Conservation (phyloP, 768 basidiomycete species). For the Termitomyces sp. region DNA sequence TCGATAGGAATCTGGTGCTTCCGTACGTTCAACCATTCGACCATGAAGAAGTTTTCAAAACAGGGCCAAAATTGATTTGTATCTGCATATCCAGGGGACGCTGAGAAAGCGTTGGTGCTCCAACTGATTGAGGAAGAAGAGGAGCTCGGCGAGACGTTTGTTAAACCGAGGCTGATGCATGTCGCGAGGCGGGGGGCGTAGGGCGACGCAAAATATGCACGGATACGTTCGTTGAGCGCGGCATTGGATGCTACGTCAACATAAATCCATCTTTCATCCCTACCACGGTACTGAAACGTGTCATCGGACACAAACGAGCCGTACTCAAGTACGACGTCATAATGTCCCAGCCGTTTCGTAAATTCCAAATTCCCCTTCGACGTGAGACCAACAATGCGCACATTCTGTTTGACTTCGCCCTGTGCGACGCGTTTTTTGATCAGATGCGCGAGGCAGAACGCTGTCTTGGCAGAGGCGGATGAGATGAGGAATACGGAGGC, state of each 20-base stretch:
- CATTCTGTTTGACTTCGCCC: slow-evolving; percentile 19
- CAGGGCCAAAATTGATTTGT: slow-evolving; percentile 25
- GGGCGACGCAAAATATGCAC: slow-evolving; percentile 33
- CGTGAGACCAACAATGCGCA: slow-evolving; percentile 53
- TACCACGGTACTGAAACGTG: slow-evolving; percentile 19
- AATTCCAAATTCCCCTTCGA: slow-evolving; percentile 50
- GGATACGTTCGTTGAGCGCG: slow-evolving; percentile 38
- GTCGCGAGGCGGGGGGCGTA: slow-evolving; percentile 30
- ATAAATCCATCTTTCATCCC: slow-evolving; percentile 42
- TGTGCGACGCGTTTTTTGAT: slow-evolving; percentile 38
- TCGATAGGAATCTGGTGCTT: slow-evolving; percentile 36
- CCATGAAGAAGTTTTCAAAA: slow-evolving; percentile 60
- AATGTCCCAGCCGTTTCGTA: slow-evolving; percentile 47
- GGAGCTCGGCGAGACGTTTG: slow-evolving; percentile 40
- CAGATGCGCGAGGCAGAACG: slow-evolving; percentile 62
- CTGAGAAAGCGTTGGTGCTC: slow-evolving; percentile 28
- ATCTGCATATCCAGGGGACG: not conserved
- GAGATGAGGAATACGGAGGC: slow-evolving; percentile 50
- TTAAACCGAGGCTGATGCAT: slow-evolving; percentile 47
- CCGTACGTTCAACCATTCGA: slow-evolving; percentile 59
- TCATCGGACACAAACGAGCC: slow-evolving; percentile 30
- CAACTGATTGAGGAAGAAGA: slow-evolving; percentile 26
- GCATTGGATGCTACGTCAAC: slow-evolving; percentile 60
- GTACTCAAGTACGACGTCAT: slow-evolving; percentile 54
- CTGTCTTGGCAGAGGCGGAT: slow-evolving; percentile 69